These are phyloP conservation scores for Nematocida ausubeli DNA, from an alignment of 371 early-diverging fungal species.

Conservation along the genomic window DNA sequence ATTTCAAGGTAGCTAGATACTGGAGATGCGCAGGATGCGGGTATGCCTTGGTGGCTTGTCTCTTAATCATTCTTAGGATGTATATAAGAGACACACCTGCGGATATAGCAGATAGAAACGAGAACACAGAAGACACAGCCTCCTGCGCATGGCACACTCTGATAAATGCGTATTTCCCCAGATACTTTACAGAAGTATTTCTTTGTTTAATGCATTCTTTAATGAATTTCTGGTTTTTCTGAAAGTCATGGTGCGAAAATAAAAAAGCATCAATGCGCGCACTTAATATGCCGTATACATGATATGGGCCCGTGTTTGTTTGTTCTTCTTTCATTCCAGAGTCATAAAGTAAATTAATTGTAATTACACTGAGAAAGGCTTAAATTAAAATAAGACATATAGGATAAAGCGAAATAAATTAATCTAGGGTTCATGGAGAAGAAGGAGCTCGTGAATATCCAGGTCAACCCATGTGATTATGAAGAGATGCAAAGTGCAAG, in stretches of 20 bases:
- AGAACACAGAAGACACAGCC: conserved; percentile 25
- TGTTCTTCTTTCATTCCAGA: neutral
- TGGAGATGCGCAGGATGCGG: too few species aligned
- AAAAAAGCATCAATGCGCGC: neutral
- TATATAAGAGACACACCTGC: neutral
- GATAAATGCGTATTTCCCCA: conserved; percentile 53
- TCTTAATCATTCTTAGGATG: neutral
- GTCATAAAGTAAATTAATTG: conserved; percentile 1
- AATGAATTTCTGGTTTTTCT: conserved; percentile 17
- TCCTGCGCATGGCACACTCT: conserved; percentile 33
- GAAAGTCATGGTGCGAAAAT: neutral
- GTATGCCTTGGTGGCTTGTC: neutral
- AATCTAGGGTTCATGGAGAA: neutral
- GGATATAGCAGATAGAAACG: neutral
- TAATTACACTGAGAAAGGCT: neutral
- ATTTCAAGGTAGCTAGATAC: too few species aligned
- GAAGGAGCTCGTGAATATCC: conserved; percentile 14
- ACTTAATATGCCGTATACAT: too few species aligned
- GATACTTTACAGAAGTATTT: conserved; percentile 3
- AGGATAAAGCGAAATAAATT: neutral
- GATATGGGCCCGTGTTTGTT: too few species aligned
- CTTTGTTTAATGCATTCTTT: neutral
- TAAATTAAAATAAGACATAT: conserved; percentile 37
- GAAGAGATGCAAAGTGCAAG: neutral
- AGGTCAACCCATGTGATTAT: conserved; percentile 8